Evolutionary conservation across 23 red algal species (phyloP), one percentile per base, ranked within the genome.

Genomic region (Pyropia yezoensis): DNA sequence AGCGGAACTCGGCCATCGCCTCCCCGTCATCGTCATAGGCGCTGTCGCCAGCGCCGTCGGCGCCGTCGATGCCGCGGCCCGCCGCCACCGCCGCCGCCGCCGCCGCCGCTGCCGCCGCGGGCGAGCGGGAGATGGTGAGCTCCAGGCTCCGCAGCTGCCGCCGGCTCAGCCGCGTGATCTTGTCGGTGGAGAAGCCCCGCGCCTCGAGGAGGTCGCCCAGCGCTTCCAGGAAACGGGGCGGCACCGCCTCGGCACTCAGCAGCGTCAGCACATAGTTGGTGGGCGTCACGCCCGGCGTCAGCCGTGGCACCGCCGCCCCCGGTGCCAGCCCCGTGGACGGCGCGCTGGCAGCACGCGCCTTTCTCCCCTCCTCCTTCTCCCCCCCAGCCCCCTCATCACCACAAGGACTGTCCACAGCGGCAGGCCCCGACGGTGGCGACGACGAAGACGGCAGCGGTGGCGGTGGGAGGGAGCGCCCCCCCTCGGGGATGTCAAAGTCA

Each of bases 191-290:
- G 55, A 95, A 78, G 19, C 59, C 65, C 47, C 75, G 80, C 24
- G 56, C 50, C 24, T 77, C 75, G 18, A 95, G 65, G 12, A 73
- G 8, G 16, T 64, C 49, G 3, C 65, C 76, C 21, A 87, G 65
- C 16, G 72, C 50, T 12, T 56, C 68, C 20, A 92, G 57, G 54
- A 85, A 92, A 3, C 30, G 34, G 28, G 80, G 74, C 22, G 67
- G 29, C 29, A 85, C 66, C 23, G 74, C 55, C 19, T 75, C 57
- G 3, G 29, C 34, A 6, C 66, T 76, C 28, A 92, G 59, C 18
- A 83, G 64, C 16, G 88, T 92, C 18, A 92, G 39, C 7, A 92
- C 80, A 29, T 85, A 84, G 33, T 89, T 60, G 5, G 49, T 62
- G 22, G 74, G 66, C 14, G 67, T 61, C n/a, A 52, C 18, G 50